Percentiles rank a stretch among this genome's conserved stretches.
phyloP scores from a whole-genome alignment of 2,329 filamentous ascomycete species.

The Monosporascus sp. region DNA sequence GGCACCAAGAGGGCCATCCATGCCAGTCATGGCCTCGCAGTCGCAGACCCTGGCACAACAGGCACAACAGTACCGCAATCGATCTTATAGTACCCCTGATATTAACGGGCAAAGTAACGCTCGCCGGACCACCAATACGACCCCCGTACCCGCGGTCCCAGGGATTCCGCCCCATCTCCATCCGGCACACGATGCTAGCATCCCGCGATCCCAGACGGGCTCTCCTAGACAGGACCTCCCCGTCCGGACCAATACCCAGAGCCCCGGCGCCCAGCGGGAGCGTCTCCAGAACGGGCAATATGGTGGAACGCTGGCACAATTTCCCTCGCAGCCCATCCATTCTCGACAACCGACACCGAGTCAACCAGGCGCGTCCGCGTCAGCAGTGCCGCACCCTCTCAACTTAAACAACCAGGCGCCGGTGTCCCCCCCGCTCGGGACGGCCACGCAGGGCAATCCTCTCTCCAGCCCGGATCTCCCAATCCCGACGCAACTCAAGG shows the following conservation, averaged over 20 bases:
- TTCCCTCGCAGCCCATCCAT: slow-evolving; percentile 50
- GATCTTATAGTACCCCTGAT: slow-evolving; percentile 93
- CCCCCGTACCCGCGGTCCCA: slow-evolving; percentile 62
- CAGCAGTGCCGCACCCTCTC: slow-evolving; percentile 28
- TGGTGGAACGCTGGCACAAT: slow-evolving; percentile 49
- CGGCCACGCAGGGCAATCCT: slow-evolving; percentile 25
- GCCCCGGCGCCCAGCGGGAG: slow-evolving; percentile 61
- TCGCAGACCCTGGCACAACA: slow-evolving; percentile 53
- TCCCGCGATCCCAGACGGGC: slow-evolving; percentile 74
- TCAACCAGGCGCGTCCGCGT: slow-evolving; percentile 27
- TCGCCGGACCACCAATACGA: slow-evolving; percentile 50
- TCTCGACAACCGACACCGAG: slow-evolving; percentile 41
- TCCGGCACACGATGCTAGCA: slow-evolving; percentile 53
- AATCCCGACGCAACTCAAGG: slow-evolving; percentile 75
- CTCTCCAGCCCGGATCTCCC: slow-evolving; percentile 44
- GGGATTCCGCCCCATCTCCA: slow-evolving; percentile 69
- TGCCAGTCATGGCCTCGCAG: slow-evolving; percentile 62
- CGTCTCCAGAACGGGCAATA: slow-evolving; percentile 47
- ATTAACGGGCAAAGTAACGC: slow-evolving; percentile 67
- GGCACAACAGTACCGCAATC: slow-evolving; percentile 65
- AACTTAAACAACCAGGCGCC: slow-evolving; percentile 35
- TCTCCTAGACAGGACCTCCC: slow-evolving; percentile 69
- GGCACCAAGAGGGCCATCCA: slow-evolving; percentile 69
- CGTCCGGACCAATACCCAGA: slow-evolving; percentile 63
- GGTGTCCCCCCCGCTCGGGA: slow-evolving; percentile 42